Percentiles rank a stretch among this genome's conserved stretches.
Evolutionary conservation across 2,329 filamentous ascomycete genomes (phyloP).

Genomic region (Exophiala sp.): DNA sequence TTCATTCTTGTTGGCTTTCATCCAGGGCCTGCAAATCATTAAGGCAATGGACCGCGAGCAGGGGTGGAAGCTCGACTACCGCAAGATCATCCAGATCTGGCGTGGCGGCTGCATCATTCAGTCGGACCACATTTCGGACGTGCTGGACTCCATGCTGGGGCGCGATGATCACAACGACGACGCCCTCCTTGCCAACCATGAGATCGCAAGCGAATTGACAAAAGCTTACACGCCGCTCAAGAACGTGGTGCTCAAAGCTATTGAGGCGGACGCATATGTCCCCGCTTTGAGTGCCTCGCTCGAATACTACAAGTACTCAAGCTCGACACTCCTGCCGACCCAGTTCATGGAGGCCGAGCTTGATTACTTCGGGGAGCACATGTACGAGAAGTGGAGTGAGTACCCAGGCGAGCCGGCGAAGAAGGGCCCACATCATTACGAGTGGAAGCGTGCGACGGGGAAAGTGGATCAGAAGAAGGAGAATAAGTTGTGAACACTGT

Average conservation of each 20-base stretch:
- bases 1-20: slow-evolving; percentile 59
- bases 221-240: slow-evolving; percentile 52
- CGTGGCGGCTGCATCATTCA: slow-evolving; percentile 69
- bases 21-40: slow-evolving; percentile 65
- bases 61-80: slow-evolving; percentile 52
- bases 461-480: slow-evolving; percentile 8
- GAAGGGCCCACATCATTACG: slow-evolving; percentile 23
- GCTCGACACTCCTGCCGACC: slow-evolving; percentile 59
- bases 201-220: slow-evolving; percentile 54
- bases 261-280: slow-evolving; percentile 57
- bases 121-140: slow-evolving; percentile 60
- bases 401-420: slow-evolving; percentile 17
- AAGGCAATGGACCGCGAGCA: slow-evolving; percentile 56
- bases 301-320: slow-evolving; percentile 65
- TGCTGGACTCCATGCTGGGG: slow-evolving; percentile 40
- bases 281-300: slow-evolving; percentile 60
- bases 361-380: slow-evolving; percentile 67
- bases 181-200: slow-evolving; percentile 46
- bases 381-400: slow-evolving; percentile 38
- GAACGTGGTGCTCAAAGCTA: slow-evolving; percentile 52
- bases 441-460: slow-evolving; percentile 23
- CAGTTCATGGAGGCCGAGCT: slow-evolving; percentile 68
- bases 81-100: slow-evolving; percentile 56
- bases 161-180: slow-evolving; percentile 38
- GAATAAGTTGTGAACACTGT: neutral